Conservation (phyloP, 2,329 filamentous ascomycete genomes). For the Apiospora aurea region DNA sequence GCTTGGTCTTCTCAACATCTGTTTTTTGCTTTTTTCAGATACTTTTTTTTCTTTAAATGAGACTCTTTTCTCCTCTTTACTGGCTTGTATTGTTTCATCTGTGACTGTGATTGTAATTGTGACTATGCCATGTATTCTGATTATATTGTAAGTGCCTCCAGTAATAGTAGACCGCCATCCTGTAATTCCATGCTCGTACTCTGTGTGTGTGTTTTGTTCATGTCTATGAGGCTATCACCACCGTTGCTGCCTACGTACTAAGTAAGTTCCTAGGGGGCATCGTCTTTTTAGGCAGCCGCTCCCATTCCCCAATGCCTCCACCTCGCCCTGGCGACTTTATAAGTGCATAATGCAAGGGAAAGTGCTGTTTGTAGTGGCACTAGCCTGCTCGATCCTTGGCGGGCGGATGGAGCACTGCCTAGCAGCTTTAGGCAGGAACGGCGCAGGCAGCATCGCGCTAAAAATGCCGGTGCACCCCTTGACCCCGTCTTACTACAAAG, state of each 20-base stretch:
- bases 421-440: neutral
- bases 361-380: neutral
- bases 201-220: neutral
- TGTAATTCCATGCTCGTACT: neutral
- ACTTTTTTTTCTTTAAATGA: neutral
- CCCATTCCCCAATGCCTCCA: neutral
- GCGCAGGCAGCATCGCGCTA: constrained; percentile 5
- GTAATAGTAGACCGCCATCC: neutral
- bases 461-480: neutral
- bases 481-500: too few species aligned
- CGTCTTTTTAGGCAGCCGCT: too few species aligned
- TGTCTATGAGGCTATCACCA: neutral
- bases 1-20: neutral
- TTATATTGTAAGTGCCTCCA: neutral
- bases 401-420: neutral
- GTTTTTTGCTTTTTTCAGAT: neutral
- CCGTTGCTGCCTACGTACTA: neutral
- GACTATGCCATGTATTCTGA: neutral
- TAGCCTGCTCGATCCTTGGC: neutral
- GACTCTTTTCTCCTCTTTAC: neutral
- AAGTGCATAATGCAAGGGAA: neutral
- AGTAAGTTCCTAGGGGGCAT: too few species aligned
- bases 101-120: neutral
- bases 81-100: neutral
- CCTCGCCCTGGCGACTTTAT: too few species aligned